phyloP scores from a whole-genome alignment of 1,284 basidiomycete species.

The Lentinula novae-zelandiae region DNA sequence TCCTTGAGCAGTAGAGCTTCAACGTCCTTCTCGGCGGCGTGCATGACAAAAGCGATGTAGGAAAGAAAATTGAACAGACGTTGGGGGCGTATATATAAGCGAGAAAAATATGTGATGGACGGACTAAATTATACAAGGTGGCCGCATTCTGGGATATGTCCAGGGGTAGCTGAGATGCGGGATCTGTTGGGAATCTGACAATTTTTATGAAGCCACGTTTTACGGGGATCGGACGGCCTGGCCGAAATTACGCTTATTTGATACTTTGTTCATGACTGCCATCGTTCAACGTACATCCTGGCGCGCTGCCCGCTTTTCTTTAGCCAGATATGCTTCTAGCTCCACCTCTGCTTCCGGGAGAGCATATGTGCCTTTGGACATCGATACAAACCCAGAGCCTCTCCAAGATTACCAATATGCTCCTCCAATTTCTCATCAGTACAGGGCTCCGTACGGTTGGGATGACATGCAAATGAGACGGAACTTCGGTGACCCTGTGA shows the following conservation, averaged over 20 bases:
- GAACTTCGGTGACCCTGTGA: conserved; percentile 82
- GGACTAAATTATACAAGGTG: conserved; percentile 19
- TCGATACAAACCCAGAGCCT: conserved; percentile 48
- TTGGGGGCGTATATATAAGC: conserved; percentile 1
- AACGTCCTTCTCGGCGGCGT: conserved; percentile 39
- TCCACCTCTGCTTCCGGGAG: conserved; percentile 3
- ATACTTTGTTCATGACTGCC: conserved; percentile 11
- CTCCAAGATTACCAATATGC: conserved; percentile 77
- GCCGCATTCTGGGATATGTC: conserved; percentile 4
- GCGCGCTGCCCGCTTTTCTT: conserved; percentile 5
- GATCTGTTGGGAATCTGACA: neutral
- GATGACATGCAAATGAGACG: conserved; percentile 79
- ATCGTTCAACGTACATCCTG: conserved; percentile 7
- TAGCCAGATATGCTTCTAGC: neutral
- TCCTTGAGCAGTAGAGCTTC: conserved; percentile 40
- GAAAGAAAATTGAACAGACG: conserved; percentile 14
- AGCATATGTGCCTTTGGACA: conserved; percentile 24
- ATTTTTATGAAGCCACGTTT: neutral
- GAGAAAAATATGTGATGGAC: conserved; percentile 1
- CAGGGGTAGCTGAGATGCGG: neutral
- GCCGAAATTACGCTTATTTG: neutral
- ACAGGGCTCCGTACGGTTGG: conserved; percentile 72
- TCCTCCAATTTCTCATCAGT: conserved; percentile 67
- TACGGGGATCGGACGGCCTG: neutral
- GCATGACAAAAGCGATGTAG: conserved; percentile 15